Base-by-base conservation (phyloP, 2,329 filamentous ascomycete species). In the Botryotinia globosa region DNA sequence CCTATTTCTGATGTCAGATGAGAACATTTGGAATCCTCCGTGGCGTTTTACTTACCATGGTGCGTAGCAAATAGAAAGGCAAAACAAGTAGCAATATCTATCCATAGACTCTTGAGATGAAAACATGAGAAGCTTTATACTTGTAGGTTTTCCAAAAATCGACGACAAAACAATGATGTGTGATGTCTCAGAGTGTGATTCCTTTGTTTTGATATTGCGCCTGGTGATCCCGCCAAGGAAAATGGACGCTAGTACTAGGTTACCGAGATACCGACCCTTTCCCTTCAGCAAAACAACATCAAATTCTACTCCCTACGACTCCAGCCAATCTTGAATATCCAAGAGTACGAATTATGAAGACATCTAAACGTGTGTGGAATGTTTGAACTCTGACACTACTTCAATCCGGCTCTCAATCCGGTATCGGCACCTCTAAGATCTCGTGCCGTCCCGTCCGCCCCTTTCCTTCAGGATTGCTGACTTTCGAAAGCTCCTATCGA, bases 1-100 rank as follows among this genome's bases (percentile, higher is more conserved):
- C 45, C 54, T 72, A 62, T 62, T 73, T 32, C 32, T 48, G 42
- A 29, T 65, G 10, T 58, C 37, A 68, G 65, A 67, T 48, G 42
- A 37, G 51, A 45, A 32, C 9, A 18, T 39, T 71, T 54, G n/a
- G 69, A 22, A 25, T 18, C 9, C 9, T 71, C 9, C 32, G 14
- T 20, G 34, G 42, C 9, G 4, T 25, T 65, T 54, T 34, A n/a
- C 69, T 25, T 39, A 71, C 69, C 69, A 71, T 71, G 37, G 20
- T 44, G 61, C 16, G n/a, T 34, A 59, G n/a, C 37, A 34, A 62
- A 62, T 12, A 29, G 32, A n/a, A 66, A 66, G 18, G 16, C 32
- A 34, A 39, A 8, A 5, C 2, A 37, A 51, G 29, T 20, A 20
- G 22, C 22, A 39, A 34, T 48, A 32, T 22, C n/a, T 6, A 67